Evolutionary conservation across 345 rosid genomes (phyloP).

Genomic region (Dipteronia dyeriana): DNA sequence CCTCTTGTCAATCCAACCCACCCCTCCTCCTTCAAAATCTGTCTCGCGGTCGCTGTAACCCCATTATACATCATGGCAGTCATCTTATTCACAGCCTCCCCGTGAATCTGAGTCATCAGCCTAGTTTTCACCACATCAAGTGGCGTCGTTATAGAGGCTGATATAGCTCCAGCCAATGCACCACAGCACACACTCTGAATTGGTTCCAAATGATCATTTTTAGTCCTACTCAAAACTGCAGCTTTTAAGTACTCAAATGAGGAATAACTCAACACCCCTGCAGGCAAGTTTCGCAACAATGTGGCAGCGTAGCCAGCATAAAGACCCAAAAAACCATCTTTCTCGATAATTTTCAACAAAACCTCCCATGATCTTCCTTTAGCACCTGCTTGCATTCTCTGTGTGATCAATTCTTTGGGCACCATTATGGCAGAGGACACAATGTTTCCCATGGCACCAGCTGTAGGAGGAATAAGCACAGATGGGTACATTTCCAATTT

Average conservation of each 20-base stretch:
- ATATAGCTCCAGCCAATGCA: constrained; percentile 92
- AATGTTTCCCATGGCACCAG: constrained; percentile 95
- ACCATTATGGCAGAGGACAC: constrained; percentile 95
- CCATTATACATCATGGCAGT: constrained; percentile 59
- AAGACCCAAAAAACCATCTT: constrained; percentile 85
- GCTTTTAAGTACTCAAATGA: constrained; percentile 89
- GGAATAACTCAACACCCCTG: constrained; percentile 90
- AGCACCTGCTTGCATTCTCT: constrained; percentile 91
- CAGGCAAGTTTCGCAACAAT: constrained; percentile 80
- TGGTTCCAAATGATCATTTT: constrained; percentile 69
- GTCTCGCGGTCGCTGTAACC: constrained; percentile 69
- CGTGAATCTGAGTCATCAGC: constrained; percentile 82
- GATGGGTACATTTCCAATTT: constrained; percentile 61
- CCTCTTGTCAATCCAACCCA: constrained; percentile 83
- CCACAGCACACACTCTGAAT: constrained; percentile 86
- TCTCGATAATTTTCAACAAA: constrained; percentile 65
- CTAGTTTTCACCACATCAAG: constrained; percentile 92
- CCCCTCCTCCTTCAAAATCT: constrained; percentile 89
- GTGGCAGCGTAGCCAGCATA: constrained; percentile 94
- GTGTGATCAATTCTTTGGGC: constrained; percentile 88
- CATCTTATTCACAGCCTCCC: constrained; percentile 45
- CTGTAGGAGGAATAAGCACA: constrained; percentile 85
- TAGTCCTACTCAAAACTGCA: constrained; percentile 62
- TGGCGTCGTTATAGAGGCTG: constrained; percentile 85
- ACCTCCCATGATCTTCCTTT: constrained; percentile 84